These are phyloP conservation scores for Salvia splendens DNA, from an alignment of 257 asterid genomes.

Conservation along the genomic window DNA sequence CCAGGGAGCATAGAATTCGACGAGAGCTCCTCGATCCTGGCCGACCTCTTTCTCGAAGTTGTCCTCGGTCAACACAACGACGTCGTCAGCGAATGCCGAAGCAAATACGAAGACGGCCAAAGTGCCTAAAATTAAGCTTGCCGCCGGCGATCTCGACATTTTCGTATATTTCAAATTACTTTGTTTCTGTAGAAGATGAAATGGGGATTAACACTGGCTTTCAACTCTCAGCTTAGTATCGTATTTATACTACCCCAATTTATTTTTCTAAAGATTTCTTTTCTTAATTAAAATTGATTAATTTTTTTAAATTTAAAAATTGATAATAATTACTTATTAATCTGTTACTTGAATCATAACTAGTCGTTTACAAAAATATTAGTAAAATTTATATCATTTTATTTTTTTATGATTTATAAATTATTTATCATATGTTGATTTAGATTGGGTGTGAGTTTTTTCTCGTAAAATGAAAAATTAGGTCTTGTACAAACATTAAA, in stretches of 20 bases:
- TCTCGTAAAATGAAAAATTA: too few species aligned
- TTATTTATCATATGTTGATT: too few species aligned
- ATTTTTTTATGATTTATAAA: too few species aligned
- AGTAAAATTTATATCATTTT: too few species aligned
- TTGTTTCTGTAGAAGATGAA: background rate
- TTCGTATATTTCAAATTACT: conserved; percentile 1
- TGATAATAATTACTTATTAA: too few species aligned
- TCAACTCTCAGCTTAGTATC: conserved; percentile 9
- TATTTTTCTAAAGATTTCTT: too few species aligned
- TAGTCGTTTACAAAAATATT: too few species aligned
- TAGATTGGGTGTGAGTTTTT: background rate
- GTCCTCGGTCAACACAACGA: conserved; percentile 74
- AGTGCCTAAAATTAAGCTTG: conserved; percentile 40
- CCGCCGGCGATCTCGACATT: conserved; percentile 49
- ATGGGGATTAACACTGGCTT: background rate
- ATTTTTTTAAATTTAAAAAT: too few species aligned
- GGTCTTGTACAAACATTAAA: too few species aligned
- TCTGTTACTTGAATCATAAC: too few species aligned
- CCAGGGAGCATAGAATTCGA: conserved; percentile 96
- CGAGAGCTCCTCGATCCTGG: conserved; percentile 85
- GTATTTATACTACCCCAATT: conserved; percentile 22
- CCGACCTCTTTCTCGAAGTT: conserved; percentile 90
- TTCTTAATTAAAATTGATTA: too few species aligned
- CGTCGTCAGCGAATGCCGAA: conserved; percentile 63
- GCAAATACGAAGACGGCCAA: conserved; percentile 44